Percentiles rank a stretch among this genome's conserved stretches.
Evolutionary conservation across 2,329 filamentous ascomycete species (phyloP).

Genomic region (Colletotrichum acutatum): DNA sequence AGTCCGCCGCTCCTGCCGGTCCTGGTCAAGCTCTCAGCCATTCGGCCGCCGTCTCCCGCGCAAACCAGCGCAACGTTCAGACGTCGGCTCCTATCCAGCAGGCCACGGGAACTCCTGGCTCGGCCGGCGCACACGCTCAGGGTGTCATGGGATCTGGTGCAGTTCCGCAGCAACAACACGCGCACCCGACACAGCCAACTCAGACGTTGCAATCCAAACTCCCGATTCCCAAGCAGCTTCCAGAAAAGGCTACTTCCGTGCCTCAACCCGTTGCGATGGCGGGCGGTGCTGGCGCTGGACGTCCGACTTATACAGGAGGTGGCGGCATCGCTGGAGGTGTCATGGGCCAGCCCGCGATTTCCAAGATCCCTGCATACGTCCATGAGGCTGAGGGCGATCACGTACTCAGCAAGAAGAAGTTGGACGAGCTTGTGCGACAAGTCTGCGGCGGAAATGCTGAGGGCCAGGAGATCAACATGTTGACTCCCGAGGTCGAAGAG

Average conservation of each 20-base stretch:
- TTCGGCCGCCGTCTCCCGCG: conserved; percentile 60
- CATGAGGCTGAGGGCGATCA: conserved; percentile 93
- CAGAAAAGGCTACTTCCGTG: conserved; percentile 72
- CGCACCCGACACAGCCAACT: conserved; percentile 56
- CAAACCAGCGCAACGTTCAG: conserved; percentile 51
- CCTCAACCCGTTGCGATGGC: conserved; percentile 79
- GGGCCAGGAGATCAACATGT: conserved; percentile 77
- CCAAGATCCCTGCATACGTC: conserved; percentile 83
- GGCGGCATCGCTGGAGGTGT: conserved; percentile 82
- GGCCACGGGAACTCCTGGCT: conserved; percentile 43
- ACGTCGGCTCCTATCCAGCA: conserved; percentile 45
- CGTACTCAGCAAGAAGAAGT: conserved; percentile 96
- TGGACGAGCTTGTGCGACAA: conserved; percentile 94
- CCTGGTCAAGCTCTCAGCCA: conserved; percentile 57
- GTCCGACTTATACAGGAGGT: conserved; percentile 87
- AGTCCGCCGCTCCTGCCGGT: conserved; percentile 53
- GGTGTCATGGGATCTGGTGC: conserved; percentile 46
- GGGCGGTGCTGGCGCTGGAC: conserved; percentile 69
- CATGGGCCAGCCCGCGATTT: conserved; percentile 86
- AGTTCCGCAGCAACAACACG: conserved; percentile 55
- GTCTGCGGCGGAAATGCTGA: conserved; percentile 85
- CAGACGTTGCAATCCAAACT: conserved; percentile 70
- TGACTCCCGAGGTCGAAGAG: conserved; percentile 96
- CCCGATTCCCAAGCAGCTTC: conserved; percentile 84
- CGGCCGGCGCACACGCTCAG: conserved; percentile 44